Percentiles rank a stretch among this genome's conserved stretches.
These are phyloP conservation scores for Leccinellum rugosiceps DNA, from an alignment of 768 basidiomycete species.

Conservation along the genomic window DNA sequence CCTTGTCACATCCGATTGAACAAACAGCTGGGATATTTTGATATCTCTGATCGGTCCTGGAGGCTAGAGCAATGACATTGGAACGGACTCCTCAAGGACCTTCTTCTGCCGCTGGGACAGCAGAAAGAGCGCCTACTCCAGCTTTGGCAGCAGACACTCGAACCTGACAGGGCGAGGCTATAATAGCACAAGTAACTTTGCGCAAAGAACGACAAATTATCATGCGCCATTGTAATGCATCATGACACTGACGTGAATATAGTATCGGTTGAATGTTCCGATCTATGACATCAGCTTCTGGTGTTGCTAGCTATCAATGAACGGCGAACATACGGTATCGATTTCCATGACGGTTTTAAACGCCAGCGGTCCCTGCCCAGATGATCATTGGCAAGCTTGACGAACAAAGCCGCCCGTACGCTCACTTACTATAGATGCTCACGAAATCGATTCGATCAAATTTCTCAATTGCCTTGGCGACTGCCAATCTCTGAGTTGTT, in stretches of 20 bases:
- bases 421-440: no score
- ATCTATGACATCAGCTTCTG: slow-evolving; percentile 42
- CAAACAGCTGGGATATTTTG: slow-evolving; percentile 54
- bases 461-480: slow-evolving; percentile 63
- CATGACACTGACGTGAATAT: slow-evolving; percentile 87
- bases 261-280: slow-evolving; percentile 90
- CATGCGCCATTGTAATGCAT: slow-evolving; percentile 73
- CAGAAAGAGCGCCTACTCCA: slow-evolving; percentile 83
- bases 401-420: no score
- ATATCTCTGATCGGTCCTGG: slow-evolving; percentile 82
- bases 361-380: no score
- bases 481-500: no score
- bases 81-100: slow-evolving; percentile 92
- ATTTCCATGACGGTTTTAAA: slow-evolving; percentile 93
- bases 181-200: not conserved
- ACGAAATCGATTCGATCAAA: slow-evolving; percentile 90
- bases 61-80: slow-evolving; percentile 78
- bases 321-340: slow-evolving; percentile 60
- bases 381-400: no score
- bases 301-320: not conserved
- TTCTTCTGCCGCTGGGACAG: slow-evolving; percentile 87
- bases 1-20: not conserved
- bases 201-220: not conserved
- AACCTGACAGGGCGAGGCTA: slow-evolving; percentile 82
- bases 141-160: slow-evolving; percentile 96